Conservation (phyloP, 148 eudicot genomes). For the Polygonum maritimum region DNA sequence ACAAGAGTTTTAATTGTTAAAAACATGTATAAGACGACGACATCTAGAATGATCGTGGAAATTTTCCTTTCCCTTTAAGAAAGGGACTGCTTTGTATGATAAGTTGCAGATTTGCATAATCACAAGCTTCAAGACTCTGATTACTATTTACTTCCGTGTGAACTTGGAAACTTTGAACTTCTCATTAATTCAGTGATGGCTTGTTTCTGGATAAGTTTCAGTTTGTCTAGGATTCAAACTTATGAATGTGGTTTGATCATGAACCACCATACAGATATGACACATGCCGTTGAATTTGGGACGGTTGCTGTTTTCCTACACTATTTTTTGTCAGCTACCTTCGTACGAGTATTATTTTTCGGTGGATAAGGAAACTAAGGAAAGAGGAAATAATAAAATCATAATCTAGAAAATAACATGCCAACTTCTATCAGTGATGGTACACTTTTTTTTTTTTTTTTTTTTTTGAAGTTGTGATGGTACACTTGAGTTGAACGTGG, state of each 20-base stretch:
- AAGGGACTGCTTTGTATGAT: background rate
- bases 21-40: background rate
- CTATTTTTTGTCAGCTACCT: background rate
- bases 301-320: background rate
- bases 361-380: background rate
- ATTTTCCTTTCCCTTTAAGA: background rate
- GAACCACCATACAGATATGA: conserved; percentile 9
- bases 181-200: background rate
- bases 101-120: background rate
- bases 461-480: no score
- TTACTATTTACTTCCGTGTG: background rate
- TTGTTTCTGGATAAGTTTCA: background rate
- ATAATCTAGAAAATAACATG: background rate
- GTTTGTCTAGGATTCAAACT: background rate
- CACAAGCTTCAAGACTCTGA: background rate
- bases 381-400: background rate
- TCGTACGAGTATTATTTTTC: background rate
- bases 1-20: background rate
- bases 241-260: background rate
- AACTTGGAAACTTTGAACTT: background rate
- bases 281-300: conserved; percentile 9
- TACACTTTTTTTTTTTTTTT: no score
- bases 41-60: background rate
- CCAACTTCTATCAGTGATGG: background rate
- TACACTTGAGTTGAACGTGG: background rate